Evolutionary conservation across 2,329 filamentous ascomycete genomes (phyloP), one percentile per base, ranked within the genome.

Genomic region (Nemania diffusa): DNA sequence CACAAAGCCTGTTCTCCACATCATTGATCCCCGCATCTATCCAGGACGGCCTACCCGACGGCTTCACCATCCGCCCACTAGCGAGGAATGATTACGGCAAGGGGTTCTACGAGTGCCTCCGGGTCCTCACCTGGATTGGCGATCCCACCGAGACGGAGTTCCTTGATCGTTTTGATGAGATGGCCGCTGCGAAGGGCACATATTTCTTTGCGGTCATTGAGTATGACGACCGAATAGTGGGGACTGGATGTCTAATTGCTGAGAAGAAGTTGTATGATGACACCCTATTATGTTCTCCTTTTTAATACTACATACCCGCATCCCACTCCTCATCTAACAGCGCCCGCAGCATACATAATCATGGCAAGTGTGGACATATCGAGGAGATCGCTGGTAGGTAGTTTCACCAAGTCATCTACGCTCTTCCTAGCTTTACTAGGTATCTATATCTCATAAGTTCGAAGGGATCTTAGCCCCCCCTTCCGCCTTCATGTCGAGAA

Each of bases 171-270:
- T 95, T 91, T 84, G 89, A 91, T 69, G 89, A 91, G 69, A 81
- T 82, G 78, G 69, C 68, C 1, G 68, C 70, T 15, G 78, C 80
- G 7, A 75, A 73, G 55, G 79, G 78, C n/a, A 81, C 80, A 0
- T 94, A 95, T 79, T 94, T 90, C 78, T 83, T 94, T 59, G 79
- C 93, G 32, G 90, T 92, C 52, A 88, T 95, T 64, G 87, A 90
- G 71, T 85, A 93, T 75, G 78, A 83, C 9, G 82, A 80, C 24
- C 83, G 83, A 64, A 85, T 94, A 62, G 91, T 94, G 15, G 92
- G 90, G 6, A 94, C 92, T 0, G 92, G 92, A 0, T 88, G 88
- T 48, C 80, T 96, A 77, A 84, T 96, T 68, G 90, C 93, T 40
- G 92, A 96, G 84, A 87, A 90, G 81, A 95, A 95, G 79, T 92